phyloP scores from a whole-genome alignment of 2,329 filamentous ascomycete species.

The Alternaria sp. region DNA sequence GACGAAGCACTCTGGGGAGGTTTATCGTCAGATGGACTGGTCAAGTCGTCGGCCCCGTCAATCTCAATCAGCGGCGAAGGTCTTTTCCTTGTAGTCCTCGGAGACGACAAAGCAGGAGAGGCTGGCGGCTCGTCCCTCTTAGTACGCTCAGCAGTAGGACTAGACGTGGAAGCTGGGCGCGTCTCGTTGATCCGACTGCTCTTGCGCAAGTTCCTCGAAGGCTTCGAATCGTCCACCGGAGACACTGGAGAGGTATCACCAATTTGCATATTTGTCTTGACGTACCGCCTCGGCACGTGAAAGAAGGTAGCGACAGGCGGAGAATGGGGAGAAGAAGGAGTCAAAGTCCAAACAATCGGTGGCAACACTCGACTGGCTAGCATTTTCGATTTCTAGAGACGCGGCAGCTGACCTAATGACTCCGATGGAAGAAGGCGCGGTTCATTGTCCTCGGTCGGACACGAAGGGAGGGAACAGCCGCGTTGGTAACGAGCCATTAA shows the following conservation, averaged over 20 bases:
- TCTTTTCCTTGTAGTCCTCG: conserved; percentile 33
- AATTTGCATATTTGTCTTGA: conserved; percentile 41
- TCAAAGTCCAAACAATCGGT: conserved; percentile 33
- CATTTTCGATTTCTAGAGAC: conserved; percentile 37
- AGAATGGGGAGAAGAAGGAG: conserved; percentile 23
- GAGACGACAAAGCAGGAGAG: conserved; percentile 24
- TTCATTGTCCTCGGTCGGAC: conserved; percentile 44
- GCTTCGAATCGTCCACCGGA: conserved; percentile 30
- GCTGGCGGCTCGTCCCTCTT: conserved; percentile 26
- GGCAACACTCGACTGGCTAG: conserved; percentile 42
- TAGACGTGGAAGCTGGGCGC: conserved; percentile 27
- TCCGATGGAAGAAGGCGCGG: conserved; percentile 36
- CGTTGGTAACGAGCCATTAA: conserved; percentile 26
- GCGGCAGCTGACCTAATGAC: conserved; percentile 35
- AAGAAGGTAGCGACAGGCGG: conserved; percentile 40
- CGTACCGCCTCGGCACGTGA: conserved; percentile 44
- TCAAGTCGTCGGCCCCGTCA: conserved; percentile 17
- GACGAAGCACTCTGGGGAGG: conserved; percentile 37
- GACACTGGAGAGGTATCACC: conserved; percentile 21
- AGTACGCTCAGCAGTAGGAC: conserved; percentile 15
- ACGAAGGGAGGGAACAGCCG: conserved; percentile 29
- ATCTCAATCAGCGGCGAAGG: conserved; percentile 28
- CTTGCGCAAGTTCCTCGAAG: conserved; percentile 33
- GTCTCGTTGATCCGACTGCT: conserved; percentile 36
- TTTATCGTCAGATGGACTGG: conserved; percentile 26